Conservation (phyloP, 805 yeast species). For the Pichia nakasei region DNA sequence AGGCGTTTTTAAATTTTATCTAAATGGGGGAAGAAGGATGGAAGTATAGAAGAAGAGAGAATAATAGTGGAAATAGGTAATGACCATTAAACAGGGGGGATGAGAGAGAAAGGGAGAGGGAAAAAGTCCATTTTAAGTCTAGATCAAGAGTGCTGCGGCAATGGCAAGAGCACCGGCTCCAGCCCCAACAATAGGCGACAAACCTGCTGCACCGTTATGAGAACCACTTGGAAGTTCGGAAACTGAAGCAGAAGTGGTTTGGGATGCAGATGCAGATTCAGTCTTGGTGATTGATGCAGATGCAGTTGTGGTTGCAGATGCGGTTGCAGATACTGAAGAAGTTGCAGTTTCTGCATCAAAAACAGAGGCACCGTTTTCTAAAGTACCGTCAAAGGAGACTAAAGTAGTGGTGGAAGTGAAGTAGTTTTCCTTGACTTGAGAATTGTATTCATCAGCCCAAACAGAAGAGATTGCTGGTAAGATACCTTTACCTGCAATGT, state of each 20-base stretch:
- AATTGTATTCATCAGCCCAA: conserved; percentile 25
- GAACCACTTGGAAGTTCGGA: background rate
- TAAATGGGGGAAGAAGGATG: too few relatives aligned
- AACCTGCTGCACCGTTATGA: background rate
- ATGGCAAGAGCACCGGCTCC: conserved; percentile 1
- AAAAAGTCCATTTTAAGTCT: background rate
- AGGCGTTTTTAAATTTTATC: too few relatives aligned
- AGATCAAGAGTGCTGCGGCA: background rate
- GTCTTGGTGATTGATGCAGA: conserved; percentile 9
- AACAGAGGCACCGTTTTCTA: conserved; percentile 7
- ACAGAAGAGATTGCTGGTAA: conserved; percentile 25
- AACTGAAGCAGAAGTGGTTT: background rate
- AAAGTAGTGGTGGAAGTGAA: conserved; percentile 29
- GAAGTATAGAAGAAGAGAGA: too few relatives aligned
- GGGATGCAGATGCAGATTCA: background rate
- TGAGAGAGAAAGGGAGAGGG: too few relatives aligned
- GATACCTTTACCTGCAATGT: conserved; percentile 28
- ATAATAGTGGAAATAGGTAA: too few relatives aligned
- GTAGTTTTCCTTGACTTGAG: conserved; percentile 21
- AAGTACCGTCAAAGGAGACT: conserved; percentile 13
- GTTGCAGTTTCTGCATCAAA: conserved; percentile 5
- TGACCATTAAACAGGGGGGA: too few relatives aligned
- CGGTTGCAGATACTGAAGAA: conserved; percentile 6
- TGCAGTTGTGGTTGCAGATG: background rate
- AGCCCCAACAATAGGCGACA: background rate